Evolutionary conservation across 2,329 filamentous ascomycete genomes (phyloP).

Genomic region (Sclerotinia spermophila): DNA sequence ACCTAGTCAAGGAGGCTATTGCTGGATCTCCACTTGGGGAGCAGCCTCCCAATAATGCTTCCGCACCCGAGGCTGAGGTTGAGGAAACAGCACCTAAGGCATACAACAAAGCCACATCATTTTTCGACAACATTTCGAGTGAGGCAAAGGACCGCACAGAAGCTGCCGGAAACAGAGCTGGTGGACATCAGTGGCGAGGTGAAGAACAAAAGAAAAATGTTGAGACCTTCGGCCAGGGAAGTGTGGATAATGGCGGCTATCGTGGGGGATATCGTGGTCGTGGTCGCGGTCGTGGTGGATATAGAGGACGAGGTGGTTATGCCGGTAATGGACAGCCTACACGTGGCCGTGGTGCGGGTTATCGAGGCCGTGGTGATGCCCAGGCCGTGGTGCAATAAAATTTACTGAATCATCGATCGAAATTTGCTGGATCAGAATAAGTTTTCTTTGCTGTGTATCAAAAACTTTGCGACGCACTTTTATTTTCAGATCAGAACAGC

Average conservation of each 20-base stretch:
- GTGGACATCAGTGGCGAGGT: constrained; percentile 81
- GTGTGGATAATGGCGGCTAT: constrained; percentile 72
- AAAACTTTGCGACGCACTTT: constrained; percentile 30
- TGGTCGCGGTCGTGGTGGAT: constrained; percentile 53
- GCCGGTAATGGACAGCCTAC: constrained; percentile 26
- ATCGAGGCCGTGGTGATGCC: constrained; percentile 33
- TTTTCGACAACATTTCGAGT: constrained; percentile 98
- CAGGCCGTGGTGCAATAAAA: constrained; percentile 28
- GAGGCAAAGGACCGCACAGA: constrained; percentile 87
- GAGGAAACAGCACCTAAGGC: constrained; percentile 45
- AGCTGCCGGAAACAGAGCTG: constrained; percentile 61
- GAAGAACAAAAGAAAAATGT: constrained; percentile 96
- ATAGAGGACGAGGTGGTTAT: constrained; percentile 32
- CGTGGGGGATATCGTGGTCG: constrained; percentile 76
- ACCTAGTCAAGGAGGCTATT: constrained; percentile 82
- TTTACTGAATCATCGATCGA: neutral
- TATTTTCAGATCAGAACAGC: constrained; percentile 22
- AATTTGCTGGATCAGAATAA: constrained; percentile 23
- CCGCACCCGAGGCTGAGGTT: constrained; percentile 32
- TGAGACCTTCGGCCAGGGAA: constrained; percentile 96
- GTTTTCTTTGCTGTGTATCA: constrained; percentile 32
- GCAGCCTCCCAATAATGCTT: constrained; percentile 42
- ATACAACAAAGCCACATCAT: constrained; percentile 87
- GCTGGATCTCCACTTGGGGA: constrained; percentile 67
- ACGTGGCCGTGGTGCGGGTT: constrained; percentile 33